Evolutionary conservation across 2,329 filamentous ascomycete species (phyloP), one percentile per base, ranked within the genome.

Genomic region (Hymenoscyphus fructigenus): DNA sequence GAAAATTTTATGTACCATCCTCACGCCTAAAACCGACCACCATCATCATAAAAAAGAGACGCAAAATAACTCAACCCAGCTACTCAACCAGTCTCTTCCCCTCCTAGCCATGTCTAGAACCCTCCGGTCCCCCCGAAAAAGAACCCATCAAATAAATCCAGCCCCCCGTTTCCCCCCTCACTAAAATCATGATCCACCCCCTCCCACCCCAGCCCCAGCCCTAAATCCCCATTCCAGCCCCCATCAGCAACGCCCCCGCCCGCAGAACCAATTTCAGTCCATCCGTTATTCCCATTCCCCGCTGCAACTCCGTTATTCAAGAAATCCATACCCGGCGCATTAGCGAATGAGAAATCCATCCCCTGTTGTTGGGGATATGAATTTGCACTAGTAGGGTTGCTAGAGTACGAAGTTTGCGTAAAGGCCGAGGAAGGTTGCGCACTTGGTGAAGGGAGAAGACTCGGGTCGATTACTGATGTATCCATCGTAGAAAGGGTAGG

Each of bases 101-200:
- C 34, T 3, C 34, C 34, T 36, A 9, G 9, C 4, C 29, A 36
- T 12, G 9, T 20, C 41, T 50, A 61, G 41, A 61, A 61, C 32
- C 53, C 68, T 55, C 71, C 71, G 28, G 67, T 66, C 15, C 70
- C 71, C 12, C 83, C 83, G 75, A 85, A 85, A 73, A 84, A 85
- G 72, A 82, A 85, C 3, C 82, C 83, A 70, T 84, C 82, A 68
- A 85, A 80, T 36, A 85, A 70, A 77, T 84, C 82, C 65, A 76
- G 38, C 2, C 68, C 66, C 15, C 67, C 69, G 38, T 67, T 69
- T 2, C 68, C 68, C 0, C 70, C 72, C 28, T 71, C 73, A 47
- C 71, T 72, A 65, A 73, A 74, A 68, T 74, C 68, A 70, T 72
- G 68, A 62, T 68, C 67, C 26, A 63, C 56, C 3, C 66, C 62